phyloP scores from a whole-genome alignment of 306 rosid species.

The Casuarina cunninghamiana region DNA sequence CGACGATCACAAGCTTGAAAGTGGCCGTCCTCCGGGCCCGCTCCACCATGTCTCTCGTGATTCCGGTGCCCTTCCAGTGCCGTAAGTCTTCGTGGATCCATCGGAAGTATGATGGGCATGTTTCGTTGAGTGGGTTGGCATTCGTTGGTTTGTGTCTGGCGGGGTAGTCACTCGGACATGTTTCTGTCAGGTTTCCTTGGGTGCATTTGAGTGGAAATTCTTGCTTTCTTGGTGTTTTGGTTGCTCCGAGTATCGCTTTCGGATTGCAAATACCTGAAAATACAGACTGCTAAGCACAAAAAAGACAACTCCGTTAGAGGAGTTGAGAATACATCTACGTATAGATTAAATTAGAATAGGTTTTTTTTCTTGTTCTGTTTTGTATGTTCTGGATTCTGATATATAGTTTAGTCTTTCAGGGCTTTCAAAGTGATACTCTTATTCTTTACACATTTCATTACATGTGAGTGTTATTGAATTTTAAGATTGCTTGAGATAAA shows the following conservation, averaged over 20 bases:
- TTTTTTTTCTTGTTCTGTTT: too few species aligned
- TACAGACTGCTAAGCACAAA: slow-evolving; percentile 26
- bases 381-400: too few species aligned
- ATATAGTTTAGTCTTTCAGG: too few species aligned
- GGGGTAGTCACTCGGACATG: slow-evolving; percentile 40
- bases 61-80: slow-evolving; percentile 64
- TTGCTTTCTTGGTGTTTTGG: slow-evolving; percentile 1
- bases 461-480: too few species aligned
- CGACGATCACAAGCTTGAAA: slow-evolving; percentile 56
- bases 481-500: too few species aligned
- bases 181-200: slow-evolving; percentile 30
- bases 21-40: slow-evolving; percentile 54
- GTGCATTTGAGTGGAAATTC: slow-evolving; percentile 48
- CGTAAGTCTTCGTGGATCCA: slow-evolving; percentile 85
- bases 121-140: slow-evolving; percentile 19
- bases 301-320: neutral
- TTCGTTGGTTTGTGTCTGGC: slow-evolving; percentile 30
- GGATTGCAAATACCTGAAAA: slow-evolving; percentile 23
- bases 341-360: too few species aligned
- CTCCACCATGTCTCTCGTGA: slow-evolving; percentile 66
- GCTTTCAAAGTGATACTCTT: too few species aligned
- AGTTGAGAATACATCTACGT: too few species aligned
- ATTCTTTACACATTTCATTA: too few species aligned
- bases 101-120: slow-evolving; percentile 69
- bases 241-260: slow-evolving; percentile 15